A percentile compares a stretch with the other conserved stretches of the same genome.
Conservation (phyloP, 2,329 filamentous ascomycete genomes). For the Waltergamsia citrina region DNA sequence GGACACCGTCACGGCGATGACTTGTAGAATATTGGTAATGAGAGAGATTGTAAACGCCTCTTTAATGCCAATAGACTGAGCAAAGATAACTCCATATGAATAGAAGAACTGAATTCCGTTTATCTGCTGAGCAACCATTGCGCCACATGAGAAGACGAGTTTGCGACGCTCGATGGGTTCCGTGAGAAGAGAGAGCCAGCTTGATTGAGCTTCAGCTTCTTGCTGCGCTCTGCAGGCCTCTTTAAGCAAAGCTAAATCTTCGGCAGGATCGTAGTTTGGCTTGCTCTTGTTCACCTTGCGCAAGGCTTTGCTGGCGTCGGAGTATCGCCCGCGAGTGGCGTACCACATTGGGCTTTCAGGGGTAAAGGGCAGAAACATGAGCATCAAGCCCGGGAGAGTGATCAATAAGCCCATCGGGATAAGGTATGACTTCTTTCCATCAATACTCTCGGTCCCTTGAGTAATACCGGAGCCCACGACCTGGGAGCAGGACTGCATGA, state of each 20-base stretch:
- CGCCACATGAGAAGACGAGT: constrained; percentile 26
- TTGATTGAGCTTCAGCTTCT: constrained; percentile 15
- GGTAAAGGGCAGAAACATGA: constrained; percentile 10
- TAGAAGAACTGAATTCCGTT: constrained; percentile 32
- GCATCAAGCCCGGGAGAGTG: constrained; percentile 11
- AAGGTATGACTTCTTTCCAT: constrained; percentile 9
- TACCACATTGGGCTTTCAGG: constrained; percentile 18
- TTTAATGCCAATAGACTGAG: constrained; percentile 22
- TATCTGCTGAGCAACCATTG: constrained; percentile 30
- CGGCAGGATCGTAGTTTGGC: constrained; percentile 13
- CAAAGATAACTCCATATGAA: constrained; percentile 26
- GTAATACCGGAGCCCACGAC: constrained; percentile 14
- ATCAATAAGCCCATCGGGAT: constrained; percentile 14
- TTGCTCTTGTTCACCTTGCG: constrained; percentile 19
- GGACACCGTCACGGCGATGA: constrained; percentile 20
- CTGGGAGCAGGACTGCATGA: constrained; percentile 18
- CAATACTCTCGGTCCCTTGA: constrained; percentile 12
- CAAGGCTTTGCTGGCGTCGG: constrained; percentile 18
- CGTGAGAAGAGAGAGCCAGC: constrained; percentile 23
- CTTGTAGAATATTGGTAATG: constrained; percentile 26
- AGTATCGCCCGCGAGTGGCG: constrained; percentile 12
- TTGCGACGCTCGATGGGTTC: constrained; percentile 32
- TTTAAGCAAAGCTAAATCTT: constrained; percentile 9
- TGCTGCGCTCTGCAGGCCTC: constrained; percentile 11
- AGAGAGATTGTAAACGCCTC: constrained; percentile 24